phyloP scores from a whole-genome alignment of 2,329 filamentous ascomycete genomes.

The Aureobasidium sp. region DNA sequence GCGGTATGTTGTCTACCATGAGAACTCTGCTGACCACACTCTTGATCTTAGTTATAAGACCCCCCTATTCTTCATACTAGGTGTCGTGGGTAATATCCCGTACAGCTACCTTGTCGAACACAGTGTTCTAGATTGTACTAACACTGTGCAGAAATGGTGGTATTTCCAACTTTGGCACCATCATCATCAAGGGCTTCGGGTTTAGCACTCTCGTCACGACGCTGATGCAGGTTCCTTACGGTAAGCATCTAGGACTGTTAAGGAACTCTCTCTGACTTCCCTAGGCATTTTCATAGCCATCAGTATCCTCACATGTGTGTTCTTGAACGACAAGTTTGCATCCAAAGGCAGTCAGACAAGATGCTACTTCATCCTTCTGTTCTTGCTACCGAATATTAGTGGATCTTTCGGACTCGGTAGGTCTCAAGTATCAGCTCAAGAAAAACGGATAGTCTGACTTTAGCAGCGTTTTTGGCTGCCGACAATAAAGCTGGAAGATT shows the following conservation, averaged over 20 bases:
- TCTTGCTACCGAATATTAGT: conserved; percentile 51
- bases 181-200: conserved; percentile 49
- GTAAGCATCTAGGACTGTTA: no score
- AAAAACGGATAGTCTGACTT: not conserved
- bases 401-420: conserved; percentile 46
- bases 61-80: conserved; percentile 47
- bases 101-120: not conserved
- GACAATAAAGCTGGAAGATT: conserved; percentile 46
- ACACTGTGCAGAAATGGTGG: conserved; percentile 38
- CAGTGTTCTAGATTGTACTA: not conserved
- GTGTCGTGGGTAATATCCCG: conserved; percentile 39
- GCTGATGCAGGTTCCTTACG: conserved; percentile 43
- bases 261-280: not conserved
- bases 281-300: conserved; percentile 38
- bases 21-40: not conserved
- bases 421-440: not conserved
- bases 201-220: conserved; percentile 45
- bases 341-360: conserved; percentile 16
- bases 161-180: conserved; percentile 34
- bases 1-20: no score
- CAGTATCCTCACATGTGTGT: conserved; percentile 41
- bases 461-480: conserved; percentile 39
- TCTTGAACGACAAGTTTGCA: conserved; percentile 34
- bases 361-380: conserved; percentile 17
- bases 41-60: conserved; percentile 37